phyloP scores from a whole-genome alignment of 768 basidiomycete species.

The Tulasnella calospora region DNA sequence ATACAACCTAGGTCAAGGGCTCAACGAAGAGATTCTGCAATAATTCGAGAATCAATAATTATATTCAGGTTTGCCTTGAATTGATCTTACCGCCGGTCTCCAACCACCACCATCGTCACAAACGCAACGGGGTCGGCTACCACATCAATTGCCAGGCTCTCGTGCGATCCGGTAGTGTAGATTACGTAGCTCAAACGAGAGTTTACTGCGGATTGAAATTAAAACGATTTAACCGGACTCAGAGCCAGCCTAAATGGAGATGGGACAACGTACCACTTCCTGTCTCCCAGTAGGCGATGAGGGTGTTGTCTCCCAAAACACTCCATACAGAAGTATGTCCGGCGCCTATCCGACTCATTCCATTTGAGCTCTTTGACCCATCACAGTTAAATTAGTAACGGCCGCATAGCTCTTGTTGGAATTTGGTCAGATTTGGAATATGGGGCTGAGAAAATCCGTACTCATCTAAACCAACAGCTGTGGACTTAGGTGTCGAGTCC shows the following conservation, averaged over 20 bases:
- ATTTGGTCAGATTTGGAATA: not conserved
- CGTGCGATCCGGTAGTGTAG: not conserved
- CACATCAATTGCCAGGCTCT: not conserved
- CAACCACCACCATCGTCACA: not conserved
- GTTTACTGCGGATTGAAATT: not conserved
- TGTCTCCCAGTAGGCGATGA: not conserved
- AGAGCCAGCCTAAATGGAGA: not conserved
- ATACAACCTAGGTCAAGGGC: not conserved
- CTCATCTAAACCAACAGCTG: not conserved
- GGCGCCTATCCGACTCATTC: not conserved
- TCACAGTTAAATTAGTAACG: not conserved
- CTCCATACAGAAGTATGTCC: not conserved
- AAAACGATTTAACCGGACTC: not conserved
- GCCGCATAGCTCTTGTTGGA: not conserved
- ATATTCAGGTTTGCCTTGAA: not conserved
- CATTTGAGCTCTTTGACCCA: not conserved
- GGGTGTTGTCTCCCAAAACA: not conserved
- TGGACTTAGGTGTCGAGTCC: not conserved
- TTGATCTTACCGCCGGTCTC: too few species aligned
- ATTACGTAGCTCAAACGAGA: not conserved
- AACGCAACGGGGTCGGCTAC: not conserved
- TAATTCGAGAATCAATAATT: not conserved
- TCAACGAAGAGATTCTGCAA: not conserved
- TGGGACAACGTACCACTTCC: not conserved
- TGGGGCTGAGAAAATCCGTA: not conserved